Base-by-base conservation (phyloP, 2,329 filamentous ascomycete species). In the Blastomyces parvus region DNA sequence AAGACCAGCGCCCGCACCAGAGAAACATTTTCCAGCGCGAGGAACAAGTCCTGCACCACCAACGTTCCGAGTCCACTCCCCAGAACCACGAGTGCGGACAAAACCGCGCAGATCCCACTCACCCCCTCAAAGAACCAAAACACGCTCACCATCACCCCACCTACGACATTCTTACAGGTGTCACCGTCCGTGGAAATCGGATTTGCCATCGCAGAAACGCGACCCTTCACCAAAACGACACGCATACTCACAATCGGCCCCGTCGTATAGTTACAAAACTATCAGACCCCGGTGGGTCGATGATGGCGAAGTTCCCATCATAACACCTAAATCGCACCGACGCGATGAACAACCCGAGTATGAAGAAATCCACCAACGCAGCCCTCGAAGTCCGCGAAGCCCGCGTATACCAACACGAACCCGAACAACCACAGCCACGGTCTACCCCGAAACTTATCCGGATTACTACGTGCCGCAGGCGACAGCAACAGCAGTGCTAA, bases 291-390 rank as follows among this genome's bases (percentile, higher is more conserved):
- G 25, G 17, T 59, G 58, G 58, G 40, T 25, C 11, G 3, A 11
- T n/a, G 17, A 48, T 27, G 55, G 42, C 33, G 55, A 58, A 25
- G 13, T 58, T 25, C 55, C 55, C 11, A 14, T 58, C 6, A 58
- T 58, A 40, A 13, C 36, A 42, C 55, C 55, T 3, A 58, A 40
- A 58, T 58, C 33, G 22, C 55, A 42, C 33, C 55, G 55, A 58
- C 36, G 33, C 9, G 36, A 42, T 22, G 55, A 42, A 14, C 36
- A 36, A 27, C 5, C 13, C 2, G 19, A 42, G 8, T 58, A 58
- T 42, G 33, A 25, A 25, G n/a, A 42, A 13, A 19, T 27, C 14
- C 36, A 14, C 22, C 30, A n/a, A 5, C 30, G n/a, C 33, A 57
- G 30, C 53, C 53, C 30, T 3, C 25, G 30, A 5, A 55, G 52